Base-by-base conservation (phyloP, 257 asterid species). In the Perilla frutescens region DNA sequence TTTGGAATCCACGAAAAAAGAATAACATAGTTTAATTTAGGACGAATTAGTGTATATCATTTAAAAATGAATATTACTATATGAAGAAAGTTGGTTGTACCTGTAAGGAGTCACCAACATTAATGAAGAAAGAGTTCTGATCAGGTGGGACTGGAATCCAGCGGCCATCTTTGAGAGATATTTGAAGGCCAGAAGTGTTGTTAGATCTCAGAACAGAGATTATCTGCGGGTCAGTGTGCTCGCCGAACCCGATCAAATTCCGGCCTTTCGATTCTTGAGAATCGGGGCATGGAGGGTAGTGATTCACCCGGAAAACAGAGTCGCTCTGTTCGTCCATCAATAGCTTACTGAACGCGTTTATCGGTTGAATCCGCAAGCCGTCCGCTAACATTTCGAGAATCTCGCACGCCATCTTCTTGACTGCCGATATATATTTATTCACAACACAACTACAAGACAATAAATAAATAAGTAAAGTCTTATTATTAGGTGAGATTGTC, bases 191-290 rank as follows among this genome's bases (percentile, higher is more conserved):
- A 0, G 90, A 87, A 32, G 89, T 87, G 81, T 88, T 88, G 84
- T 93, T 91, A 31, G 98, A 93, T 72, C 98, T 78, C 62, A 93
- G 61, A 57, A 89, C 86, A 0, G 98, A 89, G 14, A 93, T 87
- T 71, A 93, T 87, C 81, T 93, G 98, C n/a, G 98, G 98, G 86
- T 93, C 97, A 0, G 97, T 93, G 58, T 93, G 98, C 61, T 82
- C 97, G 39, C 98, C 97, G 14, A 93, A 93, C 8, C 98, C 98
- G 57, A 89, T 87, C 68, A 85, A n/a, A 79, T 79, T 78, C 49
- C 41, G 8, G 66, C 71, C 83, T 58, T 64, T 55, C 37, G 83
- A 32, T 11, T 81, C 86, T 37, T 54, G 62, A 26, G 5, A 29
- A 0, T 82, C 86, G 0, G 89, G 86, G 74, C 85, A 77, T 3